Base-by-base conservation (phyloP, 345 rosid species). In the Brassica incana region DNA sequence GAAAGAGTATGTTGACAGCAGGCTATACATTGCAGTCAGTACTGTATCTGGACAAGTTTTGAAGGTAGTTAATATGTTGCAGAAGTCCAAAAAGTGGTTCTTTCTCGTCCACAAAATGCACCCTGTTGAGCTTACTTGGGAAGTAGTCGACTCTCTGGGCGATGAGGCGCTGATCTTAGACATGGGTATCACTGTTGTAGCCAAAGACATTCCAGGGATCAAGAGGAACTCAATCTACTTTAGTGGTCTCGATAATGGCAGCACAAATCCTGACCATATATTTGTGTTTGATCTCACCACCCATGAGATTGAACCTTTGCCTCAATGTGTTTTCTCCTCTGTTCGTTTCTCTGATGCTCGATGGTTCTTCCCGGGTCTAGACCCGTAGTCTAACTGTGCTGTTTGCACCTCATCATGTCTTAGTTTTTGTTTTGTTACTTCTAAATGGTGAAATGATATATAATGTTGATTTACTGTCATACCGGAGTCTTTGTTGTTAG, bases 271-370 rank as follows among this genome's bases (percentile, higher is more conserved):
- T 12, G 25, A 50, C 10, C 6, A 66, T 16, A 36, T 75, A 23
- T 75, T 75, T 66, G 65, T 75, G 65, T 75, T 11, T 75, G 72
- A 75, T 75, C 73, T 75, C 66, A 67, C 59, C 59, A 36, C 40
- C 40, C 68, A 38, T 0, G 11, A 61, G 16, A 27, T 61, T 9
- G 43, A 73, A n/a, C 27, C 60, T 58, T 27, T 38, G 30, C 79
- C 79, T 25, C 40, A 58, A 27, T 67, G 73, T 16, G 45, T 76
- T 35, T 10, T 58, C 59, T 76, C 73, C 12, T 5, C 66, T 5
- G 2, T 15, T 9, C 73, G 0, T 11, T 75, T 66, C 29, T 58
- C 67, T 0, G n/a, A 58, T 67, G 58, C 72, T 56, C 66, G 78
- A 23, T 75, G 78, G 78, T 75, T 75, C 65, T 56, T 75, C 66